Percentiles rank a stretch among this genome's conserved stretches.
These are phyloP conservation scores for Aspergillus terreus DNA, from an alignment of 2,329 filamentous ascomycete species.

Conservation along the genomic window DNA sequence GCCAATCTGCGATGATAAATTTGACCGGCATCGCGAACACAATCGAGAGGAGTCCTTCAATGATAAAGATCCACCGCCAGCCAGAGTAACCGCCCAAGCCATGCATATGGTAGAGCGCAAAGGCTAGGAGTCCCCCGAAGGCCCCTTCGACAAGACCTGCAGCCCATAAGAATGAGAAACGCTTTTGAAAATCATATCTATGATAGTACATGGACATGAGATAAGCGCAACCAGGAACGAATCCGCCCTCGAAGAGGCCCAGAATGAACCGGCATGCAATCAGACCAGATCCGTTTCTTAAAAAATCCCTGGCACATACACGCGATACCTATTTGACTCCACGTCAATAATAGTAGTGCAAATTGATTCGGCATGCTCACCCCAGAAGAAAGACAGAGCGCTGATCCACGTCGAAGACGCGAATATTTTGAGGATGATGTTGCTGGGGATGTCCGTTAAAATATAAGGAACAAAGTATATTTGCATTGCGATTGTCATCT, in stretches of 20 bases:
- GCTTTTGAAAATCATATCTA: constrained; percentile 35
- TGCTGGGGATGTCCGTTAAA: constrained; percentile 24
- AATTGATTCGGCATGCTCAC: constrained; percentile 3
- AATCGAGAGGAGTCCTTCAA: constrained; percentile 10
- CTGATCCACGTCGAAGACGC: constrained; percentile 21
- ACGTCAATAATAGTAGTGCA: neutral
- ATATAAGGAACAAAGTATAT: constrained; percentile 4
- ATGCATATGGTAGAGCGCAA: constrained; percentile 27
- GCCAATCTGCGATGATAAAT: no score
- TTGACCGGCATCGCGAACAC: no score
- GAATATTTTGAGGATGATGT: constrained; percentile 24
- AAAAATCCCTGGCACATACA: constrained; percentile 31
- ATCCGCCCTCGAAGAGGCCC: constrained; percentile 32
- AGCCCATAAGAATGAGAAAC: constrained; percentile 29
- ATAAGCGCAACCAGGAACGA: constrained; percentile 34
- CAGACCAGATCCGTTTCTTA: constrained; percentile 23
- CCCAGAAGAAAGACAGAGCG: constrained; percentile 20
- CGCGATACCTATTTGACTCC: constrained; percentile 16
- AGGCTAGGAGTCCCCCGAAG: constrained; percentile 24
- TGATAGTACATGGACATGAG: constrained; percentile 34
- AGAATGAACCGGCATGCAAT: constrained; percentile 30
- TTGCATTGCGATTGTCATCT: no score
- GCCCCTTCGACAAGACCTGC: constrained; percentile 24
- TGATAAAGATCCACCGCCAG: constrained; percentile 37
- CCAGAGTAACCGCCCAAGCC: constrained; percentile 24